Evolutionary conservation across 139 green algal genomes (phyloP), one percentile per base, ranked within the genome.

Genomic region (Chlorella sp.): DNA sequence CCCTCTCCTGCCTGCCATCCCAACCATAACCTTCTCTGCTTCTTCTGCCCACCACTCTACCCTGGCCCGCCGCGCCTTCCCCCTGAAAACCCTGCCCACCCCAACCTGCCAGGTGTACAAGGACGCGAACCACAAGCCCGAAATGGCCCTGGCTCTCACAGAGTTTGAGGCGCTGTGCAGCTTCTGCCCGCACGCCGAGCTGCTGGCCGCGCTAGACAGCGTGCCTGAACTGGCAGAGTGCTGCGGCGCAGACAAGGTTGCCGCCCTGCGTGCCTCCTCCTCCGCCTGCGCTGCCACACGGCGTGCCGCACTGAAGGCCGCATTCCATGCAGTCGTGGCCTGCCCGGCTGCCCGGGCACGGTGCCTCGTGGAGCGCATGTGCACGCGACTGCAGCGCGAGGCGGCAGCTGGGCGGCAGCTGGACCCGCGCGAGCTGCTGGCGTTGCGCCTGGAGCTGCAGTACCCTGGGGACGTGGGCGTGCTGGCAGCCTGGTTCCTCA

Each of bases 121-220:
- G 81, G 98, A 99, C 85, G 93, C 90, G 91, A 99, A 99, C 93
- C 98, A 99, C 94, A 99, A 99, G 92, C 98, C 98, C 26, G 98
- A 99, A 92, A 99, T 99, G 97, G 96, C 97, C 19, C 91, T 99
- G 61, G 98, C 98, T 3, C 85, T 99, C 34, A 94, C 92, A 39
- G 92, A 94, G 34, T 99, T 99, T 92, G 95, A 98, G 91, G 97
- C 98, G 26, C 94, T 99, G 80, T 99, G 97, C 94, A 94, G 95
- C 75, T 99, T 99, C 90, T 94, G 93, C 19, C 42, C 83, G 32
- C 89, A 91, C 18, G 85, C 86, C 0, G 92, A 98, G 85, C 91
- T 99, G 14, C 83, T 89, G 75, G 68, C 87, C 0, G 89, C 90
- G 61, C 89, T 97, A 75, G 66, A 92, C 16, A 32, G 34, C 21